Evolutionary conservation across 2,329 filamentous ascomycete species (phyloP).

Genomic region (Penicillium aurantiogriseum): DNA sequence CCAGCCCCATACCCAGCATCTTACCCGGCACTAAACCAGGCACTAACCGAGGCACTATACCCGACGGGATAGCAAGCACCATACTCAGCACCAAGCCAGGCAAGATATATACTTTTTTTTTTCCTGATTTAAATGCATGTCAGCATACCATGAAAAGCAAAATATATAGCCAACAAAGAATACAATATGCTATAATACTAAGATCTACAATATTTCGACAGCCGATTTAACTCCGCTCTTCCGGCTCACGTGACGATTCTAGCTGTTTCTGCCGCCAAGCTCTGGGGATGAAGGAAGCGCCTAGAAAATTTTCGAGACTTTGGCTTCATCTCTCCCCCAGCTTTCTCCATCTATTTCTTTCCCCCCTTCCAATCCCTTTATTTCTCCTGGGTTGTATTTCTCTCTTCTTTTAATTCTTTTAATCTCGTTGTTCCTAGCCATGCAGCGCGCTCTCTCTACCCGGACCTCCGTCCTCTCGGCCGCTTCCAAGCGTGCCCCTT

Average conservation of each 20-base stretch:
- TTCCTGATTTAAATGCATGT: too few species aligned
- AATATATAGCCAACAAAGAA: too few species aligned
- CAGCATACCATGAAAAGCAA: too few species aligned
- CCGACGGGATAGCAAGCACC: too few species aligned
- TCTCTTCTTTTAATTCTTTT: slow-evolving; percentile 25
- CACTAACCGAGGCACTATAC: too few species aligned
- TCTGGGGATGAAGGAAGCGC: slow-evolving; percentile 33
- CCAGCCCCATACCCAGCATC: too few species aligned
- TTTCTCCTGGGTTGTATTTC: slow-evolving; percentile 34
- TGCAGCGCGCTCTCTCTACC: slow-evolving; percentile 93
- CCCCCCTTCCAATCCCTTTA: slow-evolving; percentile 31
- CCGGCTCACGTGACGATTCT: slow-evolving; percentile 42
- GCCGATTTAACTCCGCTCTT: slow-evolving; percentile 1
- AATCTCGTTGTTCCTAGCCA: slow-evolving; percentile 43
- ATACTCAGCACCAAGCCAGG: too few species aligned
- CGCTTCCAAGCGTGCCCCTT: slow-evolving; percentile 55
- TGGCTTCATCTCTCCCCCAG: slow-evolving; percentile 36
- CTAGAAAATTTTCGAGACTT: slow-evolving; percentile 43
- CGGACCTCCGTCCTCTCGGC: slow-evolving; percentile 75
- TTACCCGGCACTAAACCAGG: too few species aligned
- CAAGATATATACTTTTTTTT: too few species aligned
- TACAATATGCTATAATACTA: too few species aligned
- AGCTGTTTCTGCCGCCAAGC: slow-evolving; percentile 46
- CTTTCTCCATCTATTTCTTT: slow-evolving; percentile 31
- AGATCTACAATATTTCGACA: neutral